These are phyloP conservation scores for Pseudocohnilembus persalinus DNA, from an alignment of 169 alveolate genomes.

Conservation along the genomic window DNA sequence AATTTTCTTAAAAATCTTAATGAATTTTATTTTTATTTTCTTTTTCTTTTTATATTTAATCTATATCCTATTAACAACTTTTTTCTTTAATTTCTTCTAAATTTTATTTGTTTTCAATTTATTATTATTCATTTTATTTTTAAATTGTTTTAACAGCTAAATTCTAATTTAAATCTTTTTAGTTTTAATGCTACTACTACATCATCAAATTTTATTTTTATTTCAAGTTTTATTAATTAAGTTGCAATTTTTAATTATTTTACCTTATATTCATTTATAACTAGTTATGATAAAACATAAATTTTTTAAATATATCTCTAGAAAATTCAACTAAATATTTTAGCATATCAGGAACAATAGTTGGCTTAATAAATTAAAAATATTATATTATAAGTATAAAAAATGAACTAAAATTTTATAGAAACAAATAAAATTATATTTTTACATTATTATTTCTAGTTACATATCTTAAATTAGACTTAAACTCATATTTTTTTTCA, in stretches of 20 bases:
- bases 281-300: slow-evolving; percentile 15
- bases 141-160: too few relatives aligned
- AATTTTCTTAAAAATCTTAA: background rate
- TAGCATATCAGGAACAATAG: slow-evolving; percentile 7
- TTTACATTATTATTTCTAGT: slow-evolving; percentile 15
- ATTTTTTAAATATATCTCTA: slow-evolving; percentile 17
- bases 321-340: slow-evolving; percentile 21
- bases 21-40: too few relatives aligned
- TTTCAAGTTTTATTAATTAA: background rate
- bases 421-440: background rate
- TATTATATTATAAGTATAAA: background rate
- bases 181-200: too few relatives aligned
- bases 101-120: background rate
- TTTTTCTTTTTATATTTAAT: too few relatives aligned
- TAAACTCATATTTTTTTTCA: slow-evolving; percentile 12
- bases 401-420: background rate
- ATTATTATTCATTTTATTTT: too few relatives aligned
- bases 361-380: background rate
- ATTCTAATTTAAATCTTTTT: too few relatives aligned
- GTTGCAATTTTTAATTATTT: background rate
- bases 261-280: too few relatives aligned
- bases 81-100: background rate
- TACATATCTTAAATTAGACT: background rate
- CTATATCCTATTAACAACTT: too few relatives aligned
- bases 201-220: too few relatives aligned